Base-by-base conservation (phyloP, 73 alveolate genomes). In the Paramecium octaurelia region DNA sequence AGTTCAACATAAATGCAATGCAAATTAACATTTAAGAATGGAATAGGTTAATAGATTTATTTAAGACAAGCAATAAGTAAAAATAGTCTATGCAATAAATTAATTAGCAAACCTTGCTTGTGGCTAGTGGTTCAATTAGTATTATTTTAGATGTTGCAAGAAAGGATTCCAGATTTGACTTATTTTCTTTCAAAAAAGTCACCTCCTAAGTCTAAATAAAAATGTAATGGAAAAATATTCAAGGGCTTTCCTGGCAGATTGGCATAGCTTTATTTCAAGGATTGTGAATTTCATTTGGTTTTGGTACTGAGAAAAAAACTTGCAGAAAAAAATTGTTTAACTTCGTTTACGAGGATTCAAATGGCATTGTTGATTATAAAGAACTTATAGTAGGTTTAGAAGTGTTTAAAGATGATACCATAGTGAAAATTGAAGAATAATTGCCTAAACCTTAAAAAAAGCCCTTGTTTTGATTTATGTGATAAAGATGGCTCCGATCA, bases 341-440 rank as follows among this genome's bases (percentile, higher is more conserved):
- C 94, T 93, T 96, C 11, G 93, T 96, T 85, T 98, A 96, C 92
- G 98, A 96, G 46, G 97, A 96, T 92, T 95, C 96, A 14, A 93
- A 93, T 93, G 98, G 98, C 6, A 93, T 93, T 24, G 97, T 96
- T 9, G 98, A 96, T 58, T 94, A 96, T 75, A 96, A 94, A 87
- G 98, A 96, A 84, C 50, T 96, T 40, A 95, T 95, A 50, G 95
- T 96, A 27, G 98, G 98, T 20, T 71, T 96, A 34, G 98, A 95
- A 69, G 94, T 95, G 93, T 86, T 96, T 14, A 95, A 95, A 80
- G 96, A 95, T 91, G 96, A 92, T 83, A 93, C 95, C 2, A 93
- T 96, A 14, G 93, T 58, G 98, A 96, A 73, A 96, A 88, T 83
- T 96, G 18, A 97, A 92, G 40, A 89, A 97, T 95, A 44, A 43